Base-by-base conservation (phyloP, 176 grass and related monocot genomes). In the Carex parvula region DNA sequence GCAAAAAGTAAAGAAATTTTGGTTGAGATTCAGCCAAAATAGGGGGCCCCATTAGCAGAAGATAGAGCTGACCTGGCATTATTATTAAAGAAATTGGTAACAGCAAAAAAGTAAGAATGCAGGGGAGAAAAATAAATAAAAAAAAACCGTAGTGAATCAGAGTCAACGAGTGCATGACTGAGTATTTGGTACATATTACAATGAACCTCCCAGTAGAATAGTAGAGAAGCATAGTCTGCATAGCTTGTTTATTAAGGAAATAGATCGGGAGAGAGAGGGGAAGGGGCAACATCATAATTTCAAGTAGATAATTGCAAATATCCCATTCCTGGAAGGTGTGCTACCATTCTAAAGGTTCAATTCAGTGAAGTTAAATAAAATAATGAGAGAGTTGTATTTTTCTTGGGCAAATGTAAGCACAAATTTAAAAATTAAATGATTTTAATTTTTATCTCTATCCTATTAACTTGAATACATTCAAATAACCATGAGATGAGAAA, bases 1-100 rank as follows among this genome's bases (percentile, higher is more conserved):
- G 88, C 88, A 92, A 84, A 8, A 75, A 83, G 60, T 3, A 63
- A 71, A 26, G 75, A 59, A 41, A 52, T 70, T 4, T 70, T 89
- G 21, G 14, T 33, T 57, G 20, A 78, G 73, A 33, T 57, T 77
- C 14, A 56, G 18, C 14, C 46, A 50, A 64, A 63, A 70, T 54
- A 24, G 53, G 7, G 22, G 11, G 12, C 22, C 32, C 37, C 48
- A 60, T 55, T 80, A 37, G 54, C 17, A 6, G 48, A 79, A 37
- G 13, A n/a, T 60, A 59, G 1, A 76, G 52, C 70, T 74, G n/a
- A 52, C 24, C 70, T 53, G 41, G 20, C 20, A 53, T 74, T 15
- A 29, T 52, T 21, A 65, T 15, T 14, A 52, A 2, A 53, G 12
- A 48, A 74, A 52, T 14, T 24, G 10, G 21, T 22, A 52, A 71